Evolutionary conservation across 495 filamentous ascomycete species (phyloP).

Genomic region (Parachaetomium inaequale): DNA sequence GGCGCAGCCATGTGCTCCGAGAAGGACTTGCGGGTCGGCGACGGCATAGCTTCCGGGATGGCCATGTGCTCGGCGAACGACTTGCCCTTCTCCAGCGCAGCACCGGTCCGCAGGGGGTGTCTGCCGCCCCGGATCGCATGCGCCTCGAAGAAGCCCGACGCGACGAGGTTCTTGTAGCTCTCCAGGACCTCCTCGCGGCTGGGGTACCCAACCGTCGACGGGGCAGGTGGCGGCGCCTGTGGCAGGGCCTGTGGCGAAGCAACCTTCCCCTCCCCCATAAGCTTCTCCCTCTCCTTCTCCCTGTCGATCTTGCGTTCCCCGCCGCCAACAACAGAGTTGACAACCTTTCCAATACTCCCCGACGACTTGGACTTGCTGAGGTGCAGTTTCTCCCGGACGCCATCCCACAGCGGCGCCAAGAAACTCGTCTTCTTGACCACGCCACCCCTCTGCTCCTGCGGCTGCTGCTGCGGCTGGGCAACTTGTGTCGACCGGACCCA

Average conservation of each 20-base stretch:
- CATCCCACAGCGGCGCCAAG: conserved; percentile 35
- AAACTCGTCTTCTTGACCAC: conserved; percentile 22
- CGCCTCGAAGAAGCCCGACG: conserved; percentile 46
- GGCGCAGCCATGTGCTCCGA: conserved; percentile 3
- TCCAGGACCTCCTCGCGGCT: conserved; percentile 44
- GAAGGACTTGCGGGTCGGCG: conserved; percentile 9
- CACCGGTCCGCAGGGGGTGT: conserved; percentile 31
- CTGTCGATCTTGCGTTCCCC: conserved; percentile 7
- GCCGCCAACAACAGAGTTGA: conserved; percentile 8
- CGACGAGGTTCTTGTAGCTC: conserved; percentile 44
- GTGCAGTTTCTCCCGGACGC: conserved; percentile 28
- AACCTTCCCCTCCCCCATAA: neutral
- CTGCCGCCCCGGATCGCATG: conserved; percentile 48
- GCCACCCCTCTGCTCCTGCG: conserved; percentile 5
- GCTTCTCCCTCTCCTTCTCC: neutral
- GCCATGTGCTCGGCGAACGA: conserved; percentile 3
- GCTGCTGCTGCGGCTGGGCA: too few species aligned
- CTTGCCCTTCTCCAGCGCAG: conserved; percentile 21
- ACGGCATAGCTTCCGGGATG: neutral
- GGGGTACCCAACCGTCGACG: conserved; percentile 31
- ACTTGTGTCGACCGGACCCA: conserved; percentile 3
- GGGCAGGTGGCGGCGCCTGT: neutral
- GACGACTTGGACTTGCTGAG: conserved; percentile 27
- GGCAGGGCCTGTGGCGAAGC: neutral
- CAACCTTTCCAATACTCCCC: conserved; percentile 22